These are phyloP conservation scores for Tolypocladium tundrense DNA, from an alignment of 2,329 filamentous ascomycete genomes.

Conservation along the genomic window DNA sequence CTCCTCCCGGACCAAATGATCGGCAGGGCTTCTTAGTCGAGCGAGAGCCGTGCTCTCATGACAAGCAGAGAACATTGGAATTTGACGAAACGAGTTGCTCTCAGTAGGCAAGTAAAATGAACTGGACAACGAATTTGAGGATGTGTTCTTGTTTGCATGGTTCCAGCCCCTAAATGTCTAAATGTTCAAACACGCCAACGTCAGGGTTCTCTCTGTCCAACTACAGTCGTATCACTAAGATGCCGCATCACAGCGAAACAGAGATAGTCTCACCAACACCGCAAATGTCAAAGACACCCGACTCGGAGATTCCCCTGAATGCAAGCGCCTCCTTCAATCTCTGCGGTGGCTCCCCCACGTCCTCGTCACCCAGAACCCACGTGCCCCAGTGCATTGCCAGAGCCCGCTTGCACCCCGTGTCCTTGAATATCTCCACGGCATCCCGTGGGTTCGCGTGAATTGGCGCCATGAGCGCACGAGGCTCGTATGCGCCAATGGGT, in stretches of 20 bases:
- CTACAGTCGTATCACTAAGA: neutral
- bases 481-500: slow-evolving; percentile 75
- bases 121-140: no score
- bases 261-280: slow-evolving; percentile 61
- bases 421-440: slow-evolving; percentile 70
- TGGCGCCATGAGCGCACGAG: slow-evolving; percentile 57
- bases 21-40: no score
- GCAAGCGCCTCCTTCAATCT: slow-evolving; percentile 58
- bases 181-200: neutral
- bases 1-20: no score
- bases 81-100: no score
- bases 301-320: slow-evolving; percentile 51
- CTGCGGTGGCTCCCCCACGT: slow-evolving; percentile 65
- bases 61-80: no score
- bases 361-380: slow-evolving; percentile 71
- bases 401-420: slow-evolving; percentile 64
- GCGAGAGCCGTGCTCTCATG: no score
- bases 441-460: slow-evolving; percentile 77
- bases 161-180: no score
- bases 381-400: slow-evolving; percentile 81
- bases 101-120: no score
- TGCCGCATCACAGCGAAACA: neutral
- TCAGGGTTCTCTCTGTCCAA: neutral
- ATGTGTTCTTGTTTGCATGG: no score
- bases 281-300: slow-evolving; percentile 63